A percentile compares a stretch with the other conserved stretches of the same genome.
Conservation (phyloP, 23 red algal genomes). For the Gracilaria gracilis region DNA sequence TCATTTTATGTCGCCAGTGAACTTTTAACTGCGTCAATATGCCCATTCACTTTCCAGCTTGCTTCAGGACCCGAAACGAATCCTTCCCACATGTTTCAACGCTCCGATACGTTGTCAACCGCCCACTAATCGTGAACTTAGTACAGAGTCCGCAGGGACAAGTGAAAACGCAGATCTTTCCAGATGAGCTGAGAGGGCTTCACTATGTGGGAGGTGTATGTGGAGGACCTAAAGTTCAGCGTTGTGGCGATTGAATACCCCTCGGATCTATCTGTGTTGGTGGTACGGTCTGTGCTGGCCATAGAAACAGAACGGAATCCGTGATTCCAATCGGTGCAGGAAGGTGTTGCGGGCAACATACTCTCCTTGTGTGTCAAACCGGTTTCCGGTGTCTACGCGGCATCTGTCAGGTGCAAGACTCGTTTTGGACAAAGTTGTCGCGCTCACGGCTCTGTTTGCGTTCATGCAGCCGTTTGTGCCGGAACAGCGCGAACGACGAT, state of each 20-base stretch:
- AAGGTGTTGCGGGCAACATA: neutral
- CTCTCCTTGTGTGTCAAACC: slow-evolving; percentile 19
- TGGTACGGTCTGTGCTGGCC: slow-evolving; percentile 38
- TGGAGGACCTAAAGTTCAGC: neutral
- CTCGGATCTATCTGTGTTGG: neutral
- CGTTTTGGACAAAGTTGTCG: neutral
- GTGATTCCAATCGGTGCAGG: slow-evolving; percentile 27
- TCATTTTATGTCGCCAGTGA: no score
- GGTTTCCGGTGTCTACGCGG: slow-evolving; percentile 24
- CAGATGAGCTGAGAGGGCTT: no score
- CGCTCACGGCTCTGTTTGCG: neutral
- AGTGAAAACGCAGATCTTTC: no score
- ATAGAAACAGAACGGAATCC: neutral
- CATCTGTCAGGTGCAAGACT: neutral
- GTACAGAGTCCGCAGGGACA: no score
- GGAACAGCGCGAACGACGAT: neutral
- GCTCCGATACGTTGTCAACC: no score
- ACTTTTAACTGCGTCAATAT: no score
- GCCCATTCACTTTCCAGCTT: no score
- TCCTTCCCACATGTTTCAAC: no score
- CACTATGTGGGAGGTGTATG: neutral
- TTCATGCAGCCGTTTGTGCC: neutral
- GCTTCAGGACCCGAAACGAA: no score
- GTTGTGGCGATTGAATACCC: neutral
- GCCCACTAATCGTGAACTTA: no score